phyloP scores from a whole-genome alignment of 225 moss, liverwort and hornwort species.

The Physcomitrellopsis africana region DNA sequence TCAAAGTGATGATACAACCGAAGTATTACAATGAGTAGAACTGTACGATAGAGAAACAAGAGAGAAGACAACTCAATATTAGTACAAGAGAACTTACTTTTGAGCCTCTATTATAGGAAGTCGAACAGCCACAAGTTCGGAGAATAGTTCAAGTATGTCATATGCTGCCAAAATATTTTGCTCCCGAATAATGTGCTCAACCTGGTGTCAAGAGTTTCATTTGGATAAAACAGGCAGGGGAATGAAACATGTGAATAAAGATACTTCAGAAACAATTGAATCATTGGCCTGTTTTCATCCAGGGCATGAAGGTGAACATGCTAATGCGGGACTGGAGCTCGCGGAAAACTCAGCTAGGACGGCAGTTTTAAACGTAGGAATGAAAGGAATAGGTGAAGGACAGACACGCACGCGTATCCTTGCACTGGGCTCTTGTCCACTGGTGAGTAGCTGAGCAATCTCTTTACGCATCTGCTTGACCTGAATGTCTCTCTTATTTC shows the following conservation, averaged over 20 bases:
- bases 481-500: conserved; percentile 97
- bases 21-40: neutral
- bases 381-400: neutral
- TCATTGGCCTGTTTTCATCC: neutral
- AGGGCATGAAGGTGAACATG: neutral
- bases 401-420: conserved; percentile 80
- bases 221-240: neutral
- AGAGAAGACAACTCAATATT: too few species aligned
- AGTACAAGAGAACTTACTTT: conserved; percentile 51
- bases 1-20: neutral
- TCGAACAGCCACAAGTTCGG: conserved; percentile 92
- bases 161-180: conserved; percentile 97
- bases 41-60: too few species aligned
- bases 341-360: neutral
- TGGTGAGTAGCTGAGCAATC: conserved; percentile 82
- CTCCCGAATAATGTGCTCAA: conserved; percentile 93
- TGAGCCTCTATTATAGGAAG: conserved; percentile 97
- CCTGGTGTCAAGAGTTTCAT: conserved; percentile 38
- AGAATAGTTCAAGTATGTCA: conserved; percentile 94
- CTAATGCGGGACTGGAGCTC: neutral
- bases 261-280: neutral
- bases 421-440: conserved; percentile 94
- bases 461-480: conserved; percentile 96
- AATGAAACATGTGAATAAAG: conserved; percentile 7
- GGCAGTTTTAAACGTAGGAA: neutral